Evolutionary conservation across 106 monocot species (phyloP).

Genomic region (Dendrobium officinale): DNA sequence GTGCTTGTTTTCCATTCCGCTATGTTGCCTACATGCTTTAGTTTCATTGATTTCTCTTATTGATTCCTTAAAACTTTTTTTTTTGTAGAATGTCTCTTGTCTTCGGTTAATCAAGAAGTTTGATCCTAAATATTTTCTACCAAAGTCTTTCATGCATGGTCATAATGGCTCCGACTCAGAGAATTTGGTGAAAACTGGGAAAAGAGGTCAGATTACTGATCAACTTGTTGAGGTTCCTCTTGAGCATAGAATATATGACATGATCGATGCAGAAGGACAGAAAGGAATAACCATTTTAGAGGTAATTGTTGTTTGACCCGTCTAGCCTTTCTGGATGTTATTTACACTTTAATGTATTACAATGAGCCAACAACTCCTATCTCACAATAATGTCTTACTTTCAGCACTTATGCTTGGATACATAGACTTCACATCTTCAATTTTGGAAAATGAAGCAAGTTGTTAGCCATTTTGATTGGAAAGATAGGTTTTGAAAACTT

Average conservation of each 20-base stretch:
- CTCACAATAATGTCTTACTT: neutral
- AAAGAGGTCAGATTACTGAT: constrained; percentile 68
- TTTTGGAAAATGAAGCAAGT: neutral
- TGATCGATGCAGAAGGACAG: constrained; percentile 69
- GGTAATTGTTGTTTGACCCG: constrained; percentile 27
- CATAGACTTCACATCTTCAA: neutral
- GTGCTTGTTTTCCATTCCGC: neutral
- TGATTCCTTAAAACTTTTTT: neutral
- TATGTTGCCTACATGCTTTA: neutral
- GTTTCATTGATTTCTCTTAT: neutral
- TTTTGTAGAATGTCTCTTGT: constrained; percentile 59
- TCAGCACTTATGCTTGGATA: neutral
- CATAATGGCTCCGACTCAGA: constrained; percentile 32
- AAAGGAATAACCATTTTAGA: constrained; percentile 83
- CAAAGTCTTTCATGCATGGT: constrained; percentile 28
- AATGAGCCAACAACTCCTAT: neutral
- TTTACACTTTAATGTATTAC: neutral
- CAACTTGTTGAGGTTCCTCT: constrained; percentile 83
- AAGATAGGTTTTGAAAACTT: neutral
- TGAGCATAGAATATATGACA: constrained; percentile 81
- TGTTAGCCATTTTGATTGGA: neutral
- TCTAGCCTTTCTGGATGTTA: neutral
- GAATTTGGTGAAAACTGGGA: constrained; percentile 24
- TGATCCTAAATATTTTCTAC: constrained; percentile 65
- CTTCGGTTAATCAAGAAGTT: constrained; percentile 66